phyloP scores from a whole-genome alignment of 257 asterid species.

The Capsicum chinense region DNA sequence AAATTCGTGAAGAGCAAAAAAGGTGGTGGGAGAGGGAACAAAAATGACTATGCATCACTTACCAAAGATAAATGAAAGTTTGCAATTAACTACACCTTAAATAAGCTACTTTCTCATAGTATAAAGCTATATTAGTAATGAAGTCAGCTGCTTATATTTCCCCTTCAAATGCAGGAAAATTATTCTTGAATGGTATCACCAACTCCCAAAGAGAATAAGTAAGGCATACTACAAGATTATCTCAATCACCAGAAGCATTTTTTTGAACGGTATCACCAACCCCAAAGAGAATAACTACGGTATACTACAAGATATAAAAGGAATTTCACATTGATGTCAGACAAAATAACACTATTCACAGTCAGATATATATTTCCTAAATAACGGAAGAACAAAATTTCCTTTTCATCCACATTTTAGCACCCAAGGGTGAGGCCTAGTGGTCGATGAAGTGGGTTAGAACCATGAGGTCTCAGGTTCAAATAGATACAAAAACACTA shows the following conservation, averaged over 20 bases:
- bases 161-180: neutral
- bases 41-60: neutral
- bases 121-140: neutral
- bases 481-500: too few species aligned
- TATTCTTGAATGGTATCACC: slow-evolving; percentile 20
- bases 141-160: neutral
- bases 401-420: too few species aligned
- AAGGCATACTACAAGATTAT: neutral
- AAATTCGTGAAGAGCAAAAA: slow-evolving; percentile 7
- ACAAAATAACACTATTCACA: neutral
- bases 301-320: neutral
- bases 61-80: neutral
- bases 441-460: too few species aligned
- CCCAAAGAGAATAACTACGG: neutral
- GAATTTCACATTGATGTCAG: neutral
- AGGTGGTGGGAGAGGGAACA: slow-evolving; percentile 4
- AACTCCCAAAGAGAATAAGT: neutral
- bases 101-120: neutral
- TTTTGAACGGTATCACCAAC: neutral
- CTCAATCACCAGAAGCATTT: neutral
- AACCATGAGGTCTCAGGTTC: too few species aligned
- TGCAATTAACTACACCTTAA: neutral
- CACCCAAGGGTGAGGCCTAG: too few species aligned
- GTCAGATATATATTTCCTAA: slow-evolving; percentile 22
- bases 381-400: slow-evolving; percentile 21